A percentile compares a stretch with the other conserved stretches of the same genome.
Evolutionary conservation across 1,284 basidiomycete genomes (phyloP).

Genomic region (Phlebopus sp.): DNA sequence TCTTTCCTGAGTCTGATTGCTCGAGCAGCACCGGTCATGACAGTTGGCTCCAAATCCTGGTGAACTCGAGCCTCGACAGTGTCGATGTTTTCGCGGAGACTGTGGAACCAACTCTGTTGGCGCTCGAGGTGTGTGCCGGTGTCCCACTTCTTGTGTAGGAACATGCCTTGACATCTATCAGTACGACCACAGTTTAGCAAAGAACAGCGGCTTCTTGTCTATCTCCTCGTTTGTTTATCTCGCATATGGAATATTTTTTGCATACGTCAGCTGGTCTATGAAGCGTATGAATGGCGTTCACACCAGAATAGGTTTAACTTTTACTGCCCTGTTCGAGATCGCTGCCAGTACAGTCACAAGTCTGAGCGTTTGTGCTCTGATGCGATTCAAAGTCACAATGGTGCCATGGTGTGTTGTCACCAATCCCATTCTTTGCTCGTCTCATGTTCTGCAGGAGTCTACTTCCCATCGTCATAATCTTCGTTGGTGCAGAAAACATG

Average conservation of each 20-base stretch:
- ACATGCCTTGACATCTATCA: conserved; percentile 27
- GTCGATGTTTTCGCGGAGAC: conserved; percentile 46
- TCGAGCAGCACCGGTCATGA: conserved; percentile 57
- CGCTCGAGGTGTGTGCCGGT: conserved; percentile 57
- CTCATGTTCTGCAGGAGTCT: conserved; percentile 56
- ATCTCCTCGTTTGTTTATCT: conserved; percentile 74
- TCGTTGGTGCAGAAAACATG: conserved; percentile 98
- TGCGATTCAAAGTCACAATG: conserved; percentile 82
- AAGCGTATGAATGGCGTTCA: conserved; percentile 83
- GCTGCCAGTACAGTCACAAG: conserved; percentile 91
- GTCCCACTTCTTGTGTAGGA: conserved; percentile 1
- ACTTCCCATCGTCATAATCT: conserved; percentile 91
- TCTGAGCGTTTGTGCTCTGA: conserved; percentile 84
- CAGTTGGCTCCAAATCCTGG: conserved; percentile 59
- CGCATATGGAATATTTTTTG: conserved; percentile 78
- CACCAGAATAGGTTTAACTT: conserved; percentile 87
- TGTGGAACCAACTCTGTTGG: conserved; percentile 63
- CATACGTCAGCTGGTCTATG: conserved; percentile 78
- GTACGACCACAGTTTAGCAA: conserved; percentile 49
- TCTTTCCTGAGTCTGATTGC: conserved; percentile 73
- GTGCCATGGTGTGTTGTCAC: conserved; percentile 67
- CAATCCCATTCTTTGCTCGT: conserved; percentile 2
- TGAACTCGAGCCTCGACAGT: conserved; percentile 40
- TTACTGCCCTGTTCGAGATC: conserved; percentile 91
- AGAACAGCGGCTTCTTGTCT: conserved; percentile 47